These are phyloP conservation scores for Candida nitratophila DNA, from an alignment of 805 yeast genomes.

Conservation along the genomic window DNA sequence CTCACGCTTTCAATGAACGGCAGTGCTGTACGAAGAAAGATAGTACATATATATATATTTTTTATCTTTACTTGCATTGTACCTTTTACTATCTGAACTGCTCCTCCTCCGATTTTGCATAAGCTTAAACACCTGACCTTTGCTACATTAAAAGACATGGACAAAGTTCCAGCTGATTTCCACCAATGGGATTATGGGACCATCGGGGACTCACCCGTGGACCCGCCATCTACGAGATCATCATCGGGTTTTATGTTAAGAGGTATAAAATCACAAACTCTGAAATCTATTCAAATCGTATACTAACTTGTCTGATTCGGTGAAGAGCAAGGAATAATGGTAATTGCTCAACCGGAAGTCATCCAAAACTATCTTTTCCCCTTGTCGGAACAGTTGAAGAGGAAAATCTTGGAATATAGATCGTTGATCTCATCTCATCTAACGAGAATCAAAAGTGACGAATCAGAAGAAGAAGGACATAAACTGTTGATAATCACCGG, in stretches of 20 bases:
- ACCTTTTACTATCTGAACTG: no score
- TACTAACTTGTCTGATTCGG: neutral
- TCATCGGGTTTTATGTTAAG: conserved; percentile 21
- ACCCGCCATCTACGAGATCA: conserved; percentile 12
- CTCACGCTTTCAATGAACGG: no score
- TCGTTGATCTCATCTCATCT: conserved; percentile 10
- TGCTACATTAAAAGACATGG: neutral
- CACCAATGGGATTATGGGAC: conserved; percentile 24
- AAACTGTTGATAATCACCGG: conserved; percentile 32
- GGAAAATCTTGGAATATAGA: conserved; percentile 27
- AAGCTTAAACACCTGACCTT: no score
- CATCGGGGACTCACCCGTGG: conserved; percentile 3
- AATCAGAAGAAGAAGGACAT: conserved; percentile 5
- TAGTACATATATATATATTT: no score
- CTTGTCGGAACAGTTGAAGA: conserved; percentile 19
- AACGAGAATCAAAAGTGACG: neutral
- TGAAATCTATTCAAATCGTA: neutral
- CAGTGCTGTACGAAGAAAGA: no score
- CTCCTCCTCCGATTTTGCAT: no score
- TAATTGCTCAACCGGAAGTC: conserved; percentile 37
- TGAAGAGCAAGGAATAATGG: conserved; percentile 26
- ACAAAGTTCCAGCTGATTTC: conserved; percentile 2
- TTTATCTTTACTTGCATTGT: no score
- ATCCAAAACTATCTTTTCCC: conserved; percentile 34
- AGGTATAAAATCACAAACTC: conserved; percentile 8